Conservation (phyloP, 768 basidiomycete genomes). For the Panaeolus papilionaceus region DNA sequence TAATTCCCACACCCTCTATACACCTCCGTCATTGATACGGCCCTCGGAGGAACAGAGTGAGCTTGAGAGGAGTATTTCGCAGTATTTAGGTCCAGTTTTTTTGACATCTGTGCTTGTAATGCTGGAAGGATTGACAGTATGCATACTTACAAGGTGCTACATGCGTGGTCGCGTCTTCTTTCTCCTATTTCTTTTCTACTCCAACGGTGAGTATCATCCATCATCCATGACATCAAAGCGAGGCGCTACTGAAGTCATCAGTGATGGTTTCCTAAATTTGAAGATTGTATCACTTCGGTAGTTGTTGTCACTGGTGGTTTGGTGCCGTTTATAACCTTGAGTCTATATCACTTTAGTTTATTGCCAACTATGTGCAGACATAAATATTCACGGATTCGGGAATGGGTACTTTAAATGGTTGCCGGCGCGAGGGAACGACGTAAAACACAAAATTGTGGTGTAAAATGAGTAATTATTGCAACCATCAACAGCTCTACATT, state of each 20-base stretch:
- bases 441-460: conserved; percentile 2
- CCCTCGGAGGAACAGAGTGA: conserved; percentile 14
- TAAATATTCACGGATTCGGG: neutral
- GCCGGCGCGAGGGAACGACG: neutral
- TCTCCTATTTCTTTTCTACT: conserved; percentile 18
- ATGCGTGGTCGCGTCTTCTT: neutral
- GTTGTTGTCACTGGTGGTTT: neutral
- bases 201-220: conserved; percentile 13
- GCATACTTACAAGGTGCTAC: neutral
- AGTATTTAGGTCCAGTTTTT: neutral
- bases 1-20: conserved; percentile 6
- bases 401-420: neutral
- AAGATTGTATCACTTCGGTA: neutral
- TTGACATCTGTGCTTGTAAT: neutral
- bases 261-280: conserved; percentile 23
- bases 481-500: neutral
- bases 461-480: neutral
- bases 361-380: neutral
- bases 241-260: conserved; percentile 28
- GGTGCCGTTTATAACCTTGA: neutral
- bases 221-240: conserved; percentile 22
- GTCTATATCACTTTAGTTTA: neutral
- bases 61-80: neutral
- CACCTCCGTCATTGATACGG: neutral
- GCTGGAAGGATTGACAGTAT: neutral